phyloP scores from a whole-genome alignment of 106 monocot species.

The Chionographis japonica region DNA sequence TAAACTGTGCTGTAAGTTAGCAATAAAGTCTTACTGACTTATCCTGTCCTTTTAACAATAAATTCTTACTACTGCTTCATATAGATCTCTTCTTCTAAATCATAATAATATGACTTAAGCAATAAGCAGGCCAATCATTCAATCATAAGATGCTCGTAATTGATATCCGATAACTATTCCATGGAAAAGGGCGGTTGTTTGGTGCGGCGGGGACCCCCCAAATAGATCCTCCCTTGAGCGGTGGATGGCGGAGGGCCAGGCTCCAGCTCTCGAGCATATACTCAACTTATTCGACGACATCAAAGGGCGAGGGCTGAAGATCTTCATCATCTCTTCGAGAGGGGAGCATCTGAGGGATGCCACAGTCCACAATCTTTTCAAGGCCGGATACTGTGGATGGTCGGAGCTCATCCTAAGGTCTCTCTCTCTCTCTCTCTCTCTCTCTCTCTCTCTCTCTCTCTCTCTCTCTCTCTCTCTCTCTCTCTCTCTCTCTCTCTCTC shows the following conservation, averaged over 20 bases:
- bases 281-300: conserved; percentile 22
- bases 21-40: no score
- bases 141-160: no score
- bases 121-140: no score
- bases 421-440: no score
- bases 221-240: conserved; percentile 21
- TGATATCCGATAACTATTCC: background rate
- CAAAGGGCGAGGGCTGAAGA: conserved; percentile 31
- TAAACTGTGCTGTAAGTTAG: no score
- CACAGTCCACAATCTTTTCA: conserved; percentile 47
- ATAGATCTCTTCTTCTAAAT: no score
- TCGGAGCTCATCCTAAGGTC: conserved; percentile 39
- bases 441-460: no score
- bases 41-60: no score
- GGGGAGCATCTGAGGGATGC: conserved; percentile 34
- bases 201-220: conserved; percentile 13
- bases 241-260: conserved; percentile 31
- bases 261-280: conserved; percentile 25
- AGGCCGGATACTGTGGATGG: conserved; percentile 53
- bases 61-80: no score
- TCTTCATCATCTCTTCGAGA: conserved; percentile 43
- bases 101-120: no score
- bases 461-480: conserved; percentile 2
- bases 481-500: background rate
- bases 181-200: conserved; percentile 11